Conservation (phyloP, 2,329 filamentous ascomycete genomes). For the Microcyclospora tardicrescens region DNA sequence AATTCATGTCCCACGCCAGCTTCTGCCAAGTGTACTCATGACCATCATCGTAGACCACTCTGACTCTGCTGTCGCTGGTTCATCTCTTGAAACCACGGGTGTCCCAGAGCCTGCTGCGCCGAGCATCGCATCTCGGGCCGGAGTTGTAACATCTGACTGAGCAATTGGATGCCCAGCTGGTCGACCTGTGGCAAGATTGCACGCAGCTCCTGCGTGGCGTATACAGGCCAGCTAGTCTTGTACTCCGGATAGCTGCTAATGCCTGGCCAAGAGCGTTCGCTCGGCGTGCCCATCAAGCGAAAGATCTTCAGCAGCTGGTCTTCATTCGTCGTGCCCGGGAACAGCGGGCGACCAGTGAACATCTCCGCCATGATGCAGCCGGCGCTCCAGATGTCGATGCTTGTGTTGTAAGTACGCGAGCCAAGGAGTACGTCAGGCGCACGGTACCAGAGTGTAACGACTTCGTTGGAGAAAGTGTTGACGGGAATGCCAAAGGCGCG, state of each 20-base stretch:
- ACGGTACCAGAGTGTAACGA: slow-evolving; percentile 95
- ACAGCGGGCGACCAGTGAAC: slow-evolving; percentile 90
- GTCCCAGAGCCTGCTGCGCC: slow-evolving; percentile 71
- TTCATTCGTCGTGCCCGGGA: slow-evolving; percentile 95
- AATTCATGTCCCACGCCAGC: no score
- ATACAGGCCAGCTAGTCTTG: slow-evolving; percentile 88
- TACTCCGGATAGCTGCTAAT: slow-evolving; percentile 96
- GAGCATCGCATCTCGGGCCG: slow-evolving; percentile 84
- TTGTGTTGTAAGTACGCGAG: slow-evolving; percentile 95
- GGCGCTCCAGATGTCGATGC: slow-evolving; percentile 98
- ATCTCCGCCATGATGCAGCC: slow-evolving; percentile 99
- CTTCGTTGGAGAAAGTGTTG: slow-evolving; percentile 96
- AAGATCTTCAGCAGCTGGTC: slow-evolving; percentile 97
- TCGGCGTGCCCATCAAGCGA: slow-evolving; percentile 94
- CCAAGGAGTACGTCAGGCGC: slow-evolving; percentile 91
- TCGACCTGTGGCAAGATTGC: slow-evolving; percentile 86
- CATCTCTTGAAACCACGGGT: slow-evolving; percentile 83
- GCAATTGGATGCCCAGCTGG: slow-evolving; percentile 68
- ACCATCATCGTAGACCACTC: no score
- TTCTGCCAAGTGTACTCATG: no score
- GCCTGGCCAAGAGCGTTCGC: slow-evolving; percentile 87
- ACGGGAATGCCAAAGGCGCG: slow-evolving; percentile 93
- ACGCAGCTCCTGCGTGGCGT: slow-evolving; percentile 79
- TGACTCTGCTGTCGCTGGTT: slow-evolving; percentile 19
- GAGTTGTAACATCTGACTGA: slow-evolving; percentile 83